Base-by-base conservation (phyloP, 805 yeast genomes). In the Ogataea sp. region DNA sequence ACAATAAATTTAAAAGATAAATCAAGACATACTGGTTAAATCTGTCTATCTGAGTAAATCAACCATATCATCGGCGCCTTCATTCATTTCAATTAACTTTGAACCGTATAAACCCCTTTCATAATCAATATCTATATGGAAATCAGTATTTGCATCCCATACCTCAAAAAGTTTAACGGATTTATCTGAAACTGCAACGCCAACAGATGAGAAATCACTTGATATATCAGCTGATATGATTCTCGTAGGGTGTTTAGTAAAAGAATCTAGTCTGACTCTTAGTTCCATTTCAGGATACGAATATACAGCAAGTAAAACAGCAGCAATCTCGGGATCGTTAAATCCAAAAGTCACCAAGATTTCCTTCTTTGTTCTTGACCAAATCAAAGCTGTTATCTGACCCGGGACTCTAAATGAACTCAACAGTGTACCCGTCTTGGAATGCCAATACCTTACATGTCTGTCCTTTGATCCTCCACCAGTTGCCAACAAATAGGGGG, bases 401-500 rank as follows among this genome's bases (percentile, higher is more conserved):
- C 84, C 81, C 20, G 68, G 67, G 1, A 93, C 80, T 33, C 69
- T 62, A 32, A 68, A 55, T 20, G 78, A 65, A 8, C 70, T 64
- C 24, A 88, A 60, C 24, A 85, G 56, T 0, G 94, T 81, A 0
- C 96, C 96, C 0, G 90, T 68, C 3, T 64, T 64, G 1, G 93
- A 72, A 56, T 89, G 95, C 96, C 96, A 88, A 55, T 87, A 86
- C 42, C 89, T 56, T 8, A 88, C 73, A n/a, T 71, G 71, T 37
- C 89, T 64, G 55, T 89, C 97, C 49, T 77, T 79, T 17, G 81
- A 75, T 0, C 97, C 97, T 3, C 93, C 96, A 0, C 97, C 97
- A 0, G 96, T 87, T 1, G 90, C 96, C 27, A 89, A 56, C 8
- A 89, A 60, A 2, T 82, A 70, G 13, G 76, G 76, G 16, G 86